Evolutionary conservation across 345 rosid species (phyloP), one percentile per base, ranked within the genome.

Genomic region (Citrus mangshanensis): DNA sequence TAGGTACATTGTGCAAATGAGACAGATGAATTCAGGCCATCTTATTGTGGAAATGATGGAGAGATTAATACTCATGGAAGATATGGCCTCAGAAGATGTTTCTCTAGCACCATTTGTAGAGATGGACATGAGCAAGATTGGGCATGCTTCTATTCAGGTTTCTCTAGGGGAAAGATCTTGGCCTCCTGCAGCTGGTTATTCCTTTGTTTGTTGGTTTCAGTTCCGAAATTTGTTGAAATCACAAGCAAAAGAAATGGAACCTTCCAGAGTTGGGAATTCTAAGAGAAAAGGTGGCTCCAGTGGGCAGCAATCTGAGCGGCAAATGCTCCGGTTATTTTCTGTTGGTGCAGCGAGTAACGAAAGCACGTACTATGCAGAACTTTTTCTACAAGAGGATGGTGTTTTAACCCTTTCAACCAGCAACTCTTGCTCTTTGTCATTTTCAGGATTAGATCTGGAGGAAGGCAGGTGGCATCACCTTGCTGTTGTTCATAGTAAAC

Each of bases 131-230:
- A 92, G 92, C 83, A 97, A 91, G 88, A 81, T 89, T 78, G 99
- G 99, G 49, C 96, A 94, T 85, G 98, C 98, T 84, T 92, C 99
- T 78, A 82, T 97, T 82, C 98, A 94, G 89, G 99, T 93, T 70
- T 93, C 99, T 77, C 84, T 97, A 37, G 99, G 99, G 80, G 99
- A 94, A 86, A 91, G 99, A 89, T 94, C 99, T 70, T 97, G 99
- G 99, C 99, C 99, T 81, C 99, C 98, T 84, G 98, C 98, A 70
- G 99, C 98, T 81, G 99, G 99, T 61, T 97, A 97, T 92, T 97
- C 99, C 69, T 97, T 97, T 86, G 93, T 86, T 77, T 94, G 99
- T 79, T 97, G 99, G 99, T 97, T 97, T 85, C 98, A 97, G 89
- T 93, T 91, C 80, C 92, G 80, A 51, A 89, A 94, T 78, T 88